Conservation (phyloP, 176 grass and related monocot species). For the Rhipidocladum racemiflorum region DNA sequence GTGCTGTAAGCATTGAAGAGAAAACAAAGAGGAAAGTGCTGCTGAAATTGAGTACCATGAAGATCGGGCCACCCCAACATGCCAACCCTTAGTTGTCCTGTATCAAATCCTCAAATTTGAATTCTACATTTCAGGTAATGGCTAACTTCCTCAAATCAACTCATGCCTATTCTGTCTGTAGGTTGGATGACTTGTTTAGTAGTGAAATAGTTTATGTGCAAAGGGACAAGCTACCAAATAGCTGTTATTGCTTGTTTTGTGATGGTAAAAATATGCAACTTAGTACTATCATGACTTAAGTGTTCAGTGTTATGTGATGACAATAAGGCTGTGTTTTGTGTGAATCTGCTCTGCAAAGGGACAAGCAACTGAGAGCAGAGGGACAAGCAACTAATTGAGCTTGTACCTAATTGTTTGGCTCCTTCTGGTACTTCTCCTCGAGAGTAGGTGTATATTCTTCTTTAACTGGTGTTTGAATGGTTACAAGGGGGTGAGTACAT, state of each 20-base stretch:
- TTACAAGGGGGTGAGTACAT: too few relatives aligned
- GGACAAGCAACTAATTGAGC: too few relatives aligned
- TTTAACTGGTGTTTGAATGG: too few relatives aligned
- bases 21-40: too few relatives aligned
- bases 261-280: neutral
- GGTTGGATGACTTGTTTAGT: neutral
- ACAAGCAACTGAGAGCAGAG: too few relatives aligned
- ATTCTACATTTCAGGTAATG: constrained; percentile 15
- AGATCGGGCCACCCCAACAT: too few relatives aligned
- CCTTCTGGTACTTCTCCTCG: too few relatives aligned
- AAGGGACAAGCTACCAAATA: neutral
- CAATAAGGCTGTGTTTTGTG: neutral
- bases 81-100: too few relatives aligned
- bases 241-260: neutral
- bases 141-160: constrained; percentile 11
- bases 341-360: neutral
- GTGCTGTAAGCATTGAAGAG: too few relatives aligned
- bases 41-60: too few relatives aligned
- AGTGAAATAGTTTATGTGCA: neutral
- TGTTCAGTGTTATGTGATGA: neutral
- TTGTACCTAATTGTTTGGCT: too few relatives aligned
- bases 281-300: neutral
- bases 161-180: neutral
- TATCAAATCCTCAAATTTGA: constrained; percentile 6
- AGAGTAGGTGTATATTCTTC: too few relatives aligned